A percentile compares a stretch with the other conserved stretches of the same genome.
Conservation (phyloP, 1,284 basidiomycete genomes). For the Moesziomyces antarcticus region DNA sequence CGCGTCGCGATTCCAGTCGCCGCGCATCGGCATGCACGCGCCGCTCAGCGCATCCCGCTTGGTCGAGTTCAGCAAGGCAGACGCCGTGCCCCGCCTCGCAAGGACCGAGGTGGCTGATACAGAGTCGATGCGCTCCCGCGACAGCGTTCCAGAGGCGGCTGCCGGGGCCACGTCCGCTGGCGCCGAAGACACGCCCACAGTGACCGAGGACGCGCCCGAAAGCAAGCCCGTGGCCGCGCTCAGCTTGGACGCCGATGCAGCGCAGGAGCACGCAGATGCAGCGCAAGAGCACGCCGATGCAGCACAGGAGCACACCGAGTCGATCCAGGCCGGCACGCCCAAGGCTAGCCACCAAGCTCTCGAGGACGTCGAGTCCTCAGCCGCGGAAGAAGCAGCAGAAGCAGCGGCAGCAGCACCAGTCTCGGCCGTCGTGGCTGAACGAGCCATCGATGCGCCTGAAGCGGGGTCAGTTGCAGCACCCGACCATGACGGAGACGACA, state of each 20-base stretch:
- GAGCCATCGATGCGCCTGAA: slow-evolving; percentile 1
- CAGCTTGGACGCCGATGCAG: background rate
- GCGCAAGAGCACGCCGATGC: background rate
- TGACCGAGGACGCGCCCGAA: no score
- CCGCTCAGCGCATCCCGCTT: slow-evolving; percentile 46
- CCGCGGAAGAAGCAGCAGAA: background rate
- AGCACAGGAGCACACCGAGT: slow-evolving; percentile 1
- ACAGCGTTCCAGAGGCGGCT: no score
- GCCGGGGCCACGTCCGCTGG: no score
- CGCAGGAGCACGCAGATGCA: background rate
- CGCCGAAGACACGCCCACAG: no score
- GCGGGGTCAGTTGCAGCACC: background rate
- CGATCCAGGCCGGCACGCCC: background rate
- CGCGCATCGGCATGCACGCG: slow-evolving; percentile 15
- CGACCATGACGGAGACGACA: slow-evolving; percentile 2
- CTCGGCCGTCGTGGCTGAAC: background rate
- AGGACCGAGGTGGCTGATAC: slow-evolving; percentile 3
- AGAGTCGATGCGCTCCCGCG: background rate
- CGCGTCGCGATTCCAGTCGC: slow-evolving; percentile 15
- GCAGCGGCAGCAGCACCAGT: background rate
- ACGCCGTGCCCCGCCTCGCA: slow-evolving; percentile 12
- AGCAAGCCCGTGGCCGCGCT: no score
- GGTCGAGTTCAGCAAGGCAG: slow-evolving; percentile 21
- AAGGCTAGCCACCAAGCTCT: slow-evolving; percentile 2
- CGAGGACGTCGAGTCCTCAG: background rate